phyloP scores from a whole-genome alignment of 768 basidiomycete species.

The Tephrocybe sp. region DNA sequence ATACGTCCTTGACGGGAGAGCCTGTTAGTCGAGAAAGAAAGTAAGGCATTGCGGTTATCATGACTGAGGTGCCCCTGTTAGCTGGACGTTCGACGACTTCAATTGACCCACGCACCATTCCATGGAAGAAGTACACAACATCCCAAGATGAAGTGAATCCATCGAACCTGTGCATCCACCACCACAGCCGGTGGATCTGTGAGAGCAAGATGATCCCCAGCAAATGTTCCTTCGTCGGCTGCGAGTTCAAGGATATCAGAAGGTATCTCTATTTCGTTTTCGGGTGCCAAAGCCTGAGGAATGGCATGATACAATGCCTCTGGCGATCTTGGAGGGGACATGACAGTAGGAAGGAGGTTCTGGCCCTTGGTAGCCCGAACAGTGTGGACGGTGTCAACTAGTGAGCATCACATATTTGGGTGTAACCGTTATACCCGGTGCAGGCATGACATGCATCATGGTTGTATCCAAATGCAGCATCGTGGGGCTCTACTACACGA shows the following conservation, averaged over 20 bases:
- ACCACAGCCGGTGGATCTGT: slow-evolving; percentile 27
- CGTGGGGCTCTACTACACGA: not conserved
- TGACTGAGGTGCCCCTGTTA: slow-evolving; percentile 40
- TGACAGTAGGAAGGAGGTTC: slow-evolving; percentile 10
- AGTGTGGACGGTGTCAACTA: not conserved
- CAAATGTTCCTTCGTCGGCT: slow-evolving; percentile 25
- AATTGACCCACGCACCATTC: slow-evolving; percentile 64
- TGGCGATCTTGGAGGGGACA: slow-evolving; percentile 32
- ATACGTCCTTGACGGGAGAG: slow-evolving; percentile 56
- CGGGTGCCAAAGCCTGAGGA: slow-evolving; percentile 36
- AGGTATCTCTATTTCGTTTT: slow-evolving; percentile 24
- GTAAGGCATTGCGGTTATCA: slow-evolving; percentile 85
- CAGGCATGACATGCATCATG: not conserved
- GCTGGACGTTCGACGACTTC: not conserved
- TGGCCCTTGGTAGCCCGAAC: slow-evolving; percentile 7
- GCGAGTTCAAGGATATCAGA: slow-evolving; percentile 28
- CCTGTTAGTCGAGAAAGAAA: slow-evolving; percentile 69
- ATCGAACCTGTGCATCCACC: slow-evolving; percentile 45
- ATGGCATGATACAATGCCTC: slow-evolving; percentile 44
- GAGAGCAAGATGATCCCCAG: slow-evolving; percentile 19
- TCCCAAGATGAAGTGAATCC: slow-evolving; percentile 60
- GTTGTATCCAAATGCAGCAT: not conserved
- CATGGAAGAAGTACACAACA: slow-evolving; percentile 82
- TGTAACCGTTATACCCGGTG: not conserved
- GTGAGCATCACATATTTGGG: slow-evolving; percentile 7